Evolutionary conservation across 176 grass and related monocot genomes (phyloP).

Genomic region (Ampelocalamus luodianensis): DNA sequence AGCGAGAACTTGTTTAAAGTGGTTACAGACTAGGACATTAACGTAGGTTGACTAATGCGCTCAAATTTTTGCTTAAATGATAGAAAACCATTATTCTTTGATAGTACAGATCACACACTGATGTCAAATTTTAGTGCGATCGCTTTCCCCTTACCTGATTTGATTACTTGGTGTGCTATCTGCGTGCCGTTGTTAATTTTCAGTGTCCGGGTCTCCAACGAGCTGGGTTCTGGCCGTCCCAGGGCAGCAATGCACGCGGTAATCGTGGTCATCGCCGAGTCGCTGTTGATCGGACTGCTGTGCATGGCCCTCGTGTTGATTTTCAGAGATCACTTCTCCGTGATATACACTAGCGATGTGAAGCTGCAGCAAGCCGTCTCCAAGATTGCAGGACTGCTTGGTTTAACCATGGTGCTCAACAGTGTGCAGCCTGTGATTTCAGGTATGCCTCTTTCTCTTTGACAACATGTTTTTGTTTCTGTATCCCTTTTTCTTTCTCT

Average conservation of each 20-base stretch:
- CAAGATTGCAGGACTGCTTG: slow-evolving; percentile 49
- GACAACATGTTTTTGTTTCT: background rate
- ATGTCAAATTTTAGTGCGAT: too few relatives aligned
- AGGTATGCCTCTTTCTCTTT: slow-evolving; percentile 24
- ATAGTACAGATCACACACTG: too few relatives aligned
- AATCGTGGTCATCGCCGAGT: slow-evolving; percentile 48
- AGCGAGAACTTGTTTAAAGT: too few relatives aligned
- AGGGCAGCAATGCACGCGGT: slow-evolving; percentile 51
- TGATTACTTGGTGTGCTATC: background rate
- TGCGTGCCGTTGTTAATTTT: background rate
- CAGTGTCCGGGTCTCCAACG: slow-evolving; percentile 65
- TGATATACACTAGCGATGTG: slow-evolving; percentile 48
- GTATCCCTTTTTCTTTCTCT: too few relatives aligned
- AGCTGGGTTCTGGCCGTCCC: slow-evolving; percentile 53
- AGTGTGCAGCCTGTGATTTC: slow-evolving; percentile 69
- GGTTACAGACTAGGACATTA: too few relatives aligned
- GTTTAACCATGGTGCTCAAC: slow-evolving; percentile 71
- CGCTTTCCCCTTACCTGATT: too few relatives aligned
- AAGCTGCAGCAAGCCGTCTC: slow-evolving; percentile 43
- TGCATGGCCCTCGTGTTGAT: slow-evolving; percentile 49
- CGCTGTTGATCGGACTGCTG: slow-evolving; percentile 44
- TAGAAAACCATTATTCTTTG: too few relatives aligned
- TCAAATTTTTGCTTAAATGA: too few relatives aligned
- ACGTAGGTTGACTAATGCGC: too few relatives aligned
- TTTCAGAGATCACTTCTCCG: slow-evolving; percentile 36